A percentile compares a stretch with the other conserved stretches of the same genome.
These are phyloP conservation scores for Tulasnella sp. DNA, from an alignment of 768 basidiomycete genomes.

Conservation along the genomic window DNA sequence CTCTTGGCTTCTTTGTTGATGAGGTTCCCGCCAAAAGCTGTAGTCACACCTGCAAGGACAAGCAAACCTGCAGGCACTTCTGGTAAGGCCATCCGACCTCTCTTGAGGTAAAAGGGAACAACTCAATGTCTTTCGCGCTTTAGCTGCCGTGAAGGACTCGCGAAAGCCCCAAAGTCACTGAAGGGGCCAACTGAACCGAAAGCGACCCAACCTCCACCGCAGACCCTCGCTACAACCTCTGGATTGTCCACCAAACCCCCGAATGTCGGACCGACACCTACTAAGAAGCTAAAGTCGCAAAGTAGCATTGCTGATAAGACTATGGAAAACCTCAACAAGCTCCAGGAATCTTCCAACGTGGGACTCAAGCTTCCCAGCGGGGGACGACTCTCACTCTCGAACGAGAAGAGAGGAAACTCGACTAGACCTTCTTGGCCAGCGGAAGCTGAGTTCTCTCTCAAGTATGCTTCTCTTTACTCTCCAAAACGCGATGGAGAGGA, in stretches of 20 bases:
- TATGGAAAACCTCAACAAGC: constrained; percentile 6
- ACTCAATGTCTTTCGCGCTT: background rate
- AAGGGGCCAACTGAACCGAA: no score
- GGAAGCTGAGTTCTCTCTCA: background rate
- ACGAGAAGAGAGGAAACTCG: background rate
- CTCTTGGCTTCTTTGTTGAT: background rate
- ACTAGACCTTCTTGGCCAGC: background rate
- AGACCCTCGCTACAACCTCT: background rate
- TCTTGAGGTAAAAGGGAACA: background rate
- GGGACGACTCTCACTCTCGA: constrained; percentile 6
- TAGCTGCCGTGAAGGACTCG: constrained; percentile 64
- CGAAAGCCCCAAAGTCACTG: constrained; percentile 23
- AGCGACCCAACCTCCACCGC: background rate
- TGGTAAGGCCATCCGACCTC: constrained; percentile 42
- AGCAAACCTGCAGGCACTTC: constrained; percentile 58
- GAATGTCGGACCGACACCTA: background rate
- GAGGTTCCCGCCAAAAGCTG: constrained; percentile 38
- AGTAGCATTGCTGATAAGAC: background rate
- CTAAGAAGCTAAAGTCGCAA: background rate
- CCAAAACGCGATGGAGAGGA: background rate
- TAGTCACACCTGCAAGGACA: constrained; percentile 72
- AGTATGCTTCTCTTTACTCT: background rate
- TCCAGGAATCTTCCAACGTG: background rate
- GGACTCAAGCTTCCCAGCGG: background rate
- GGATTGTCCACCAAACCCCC: background rate